Conservation (phyloP, 768 basidiomycete species). For the Leucocoprinus leucothites region DNA sequence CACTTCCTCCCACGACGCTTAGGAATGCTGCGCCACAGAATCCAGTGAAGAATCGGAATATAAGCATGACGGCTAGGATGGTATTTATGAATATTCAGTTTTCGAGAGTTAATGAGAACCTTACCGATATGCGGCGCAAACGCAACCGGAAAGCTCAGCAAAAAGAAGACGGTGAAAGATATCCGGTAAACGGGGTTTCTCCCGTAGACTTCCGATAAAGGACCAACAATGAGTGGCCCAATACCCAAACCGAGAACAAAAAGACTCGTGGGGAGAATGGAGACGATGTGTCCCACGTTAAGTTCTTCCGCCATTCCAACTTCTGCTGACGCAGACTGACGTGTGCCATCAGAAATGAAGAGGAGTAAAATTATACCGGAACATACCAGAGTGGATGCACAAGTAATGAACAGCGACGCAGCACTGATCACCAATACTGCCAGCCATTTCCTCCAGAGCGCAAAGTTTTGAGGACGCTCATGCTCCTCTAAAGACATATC, state of each 20-base stretch:
- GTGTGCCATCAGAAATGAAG: not conserved
- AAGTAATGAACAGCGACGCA: constrained; percentile 49
- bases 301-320: constrained; percentile 49
- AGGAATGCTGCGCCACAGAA: constrained; percentile 54
- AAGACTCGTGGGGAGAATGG: constrained; percentile 52
- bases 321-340: constrained; percentile 63
- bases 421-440: constrained; percentile 43
- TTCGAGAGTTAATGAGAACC: constrained; percentile 11
- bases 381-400: constrained; percentile 54
- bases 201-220: constrained; percentile 58
- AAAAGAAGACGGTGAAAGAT: constrained; percentile 59
- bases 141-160: constrained; percentile 68
- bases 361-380: not conserved
- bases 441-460: constrained; percentile 44
- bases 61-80: constrained; percentile 50
- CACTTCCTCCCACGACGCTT: constrained; percentile 54
- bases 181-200: constrained; percentile 59
- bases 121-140: constrained; percentile 66
- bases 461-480: constrained; percentile 41
- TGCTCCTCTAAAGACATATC: constrained; percentile 26
- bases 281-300: constrained; percentile 40
- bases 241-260: constrained; percentile 59
- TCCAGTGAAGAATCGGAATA: constrained; percentile 55
- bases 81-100: not conserved
- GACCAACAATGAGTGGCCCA: constrained; percentile 54